Conservation (phyloP, 768 basidiomycete genomes). For the Gloeophyllum trabeum region DNA sequence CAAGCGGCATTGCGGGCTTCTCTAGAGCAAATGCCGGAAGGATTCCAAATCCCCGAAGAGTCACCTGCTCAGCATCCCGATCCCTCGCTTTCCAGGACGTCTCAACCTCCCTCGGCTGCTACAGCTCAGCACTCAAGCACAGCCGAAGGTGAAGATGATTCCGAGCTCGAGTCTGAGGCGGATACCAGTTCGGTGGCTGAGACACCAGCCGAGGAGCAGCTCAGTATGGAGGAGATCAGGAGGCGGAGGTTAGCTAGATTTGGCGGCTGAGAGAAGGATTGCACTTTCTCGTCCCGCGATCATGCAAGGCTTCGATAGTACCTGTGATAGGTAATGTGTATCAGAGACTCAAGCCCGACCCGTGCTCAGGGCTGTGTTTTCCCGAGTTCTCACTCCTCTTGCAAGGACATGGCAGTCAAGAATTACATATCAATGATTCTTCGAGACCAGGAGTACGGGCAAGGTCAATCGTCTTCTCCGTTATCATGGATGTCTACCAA, state of each 20-base stretch:
- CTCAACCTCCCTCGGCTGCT: background rate
- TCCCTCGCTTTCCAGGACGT: conserved; percentile 1
- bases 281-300: too few species aligned
- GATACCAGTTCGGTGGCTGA: conserved; percentile 8
- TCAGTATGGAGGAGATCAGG: conserved; percentile 57
- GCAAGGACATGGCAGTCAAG: too few species aligned
- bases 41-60: conserved; percentile 24
- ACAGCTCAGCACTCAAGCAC: conserved; percentile 2
- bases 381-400: too few species aligned
- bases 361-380: too few species aligned
- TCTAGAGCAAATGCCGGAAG: conserved; percentile 50
- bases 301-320: too few species aligned
- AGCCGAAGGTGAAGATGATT: conserved; percentile 9
- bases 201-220: conserved; percentile 20
- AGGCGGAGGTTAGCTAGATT: conserved; percentile 54
- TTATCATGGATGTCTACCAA: too few species aligned
- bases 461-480: too few species aligned
- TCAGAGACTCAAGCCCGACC: too few species aligned
- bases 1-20: conserved; percentile 85
- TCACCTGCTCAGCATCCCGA: conserved; percentile 4
- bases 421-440: too few species aligned
- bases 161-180: conserved; percentile 23
- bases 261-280: conserved; percentile 33
- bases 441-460: too few species aligned
- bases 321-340: too few species aligned